phyloP scores from a whole-genome alignment of 2,329 filamentous ascomycete genomes.

The Albifimbria verrucaria region DNA sequence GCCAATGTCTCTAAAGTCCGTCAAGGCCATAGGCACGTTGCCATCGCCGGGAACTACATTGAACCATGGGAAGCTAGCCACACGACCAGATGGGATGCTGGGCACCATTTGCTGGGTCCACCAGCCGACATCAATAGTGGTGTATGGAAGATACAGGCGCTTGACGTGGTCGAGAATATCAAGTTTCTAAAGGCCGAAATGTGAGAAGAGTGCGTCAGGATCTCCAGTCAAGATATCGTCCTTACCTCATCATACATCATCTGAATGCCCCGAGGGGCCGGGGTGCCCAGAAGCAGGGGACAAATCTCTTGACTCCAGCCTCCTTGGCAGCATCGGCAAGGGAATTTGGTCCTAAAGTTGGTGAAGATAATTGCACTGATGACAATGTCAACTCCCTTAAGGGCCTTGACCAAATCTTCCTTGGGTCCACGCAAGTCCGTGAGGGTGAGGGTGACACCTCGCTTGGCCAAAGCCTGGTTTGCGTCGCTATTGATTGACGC shows the following conservation, averaged over 20 bases:
- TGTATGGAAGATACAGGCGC: constrained; percentile 47
- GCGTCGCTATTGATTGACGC: constrained; percentile 44
- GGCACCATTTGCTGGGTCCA: constrained; percentile 48
- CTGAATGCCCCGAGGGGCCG: constrained; percentile 37
- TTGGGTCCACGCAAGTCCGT: constrained; percentile 38
- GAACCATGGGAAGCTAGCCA: constrained; percentile 26
- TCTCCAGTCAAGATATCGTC: too few relatives aligned
- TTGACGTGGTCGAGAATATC: constrained; percentile 46
- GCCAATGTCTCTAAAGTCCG: constrained; percentile 51
- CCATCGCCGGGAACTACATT: constrained; percentile 43
- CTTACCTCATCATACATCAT: constrained; percentile 13
- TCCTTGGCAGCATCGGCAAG: constrained; percentile 45
- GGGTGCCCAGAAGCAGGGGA: constrained; percentile 29
- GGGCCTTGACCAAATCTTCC: constrained; percentile 34
- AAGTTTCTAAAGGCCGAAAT: constrained; percentile 37
- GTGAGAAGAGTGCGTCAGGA: too few relatives aligned
- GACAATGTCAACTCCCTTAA: constrained; percentile 41
- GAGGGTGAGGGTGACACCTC: constrained; percentile 39
- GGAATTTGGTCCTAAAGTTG: constrained; percentile 38
- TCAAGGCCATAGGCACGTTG: constrained; percentile 37
- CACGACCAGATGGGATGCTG: constrained; percentile 21
- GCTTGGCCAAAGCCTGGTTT: constrained; percentile 33
- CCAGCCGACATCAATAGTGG: constrained; percentile 55
- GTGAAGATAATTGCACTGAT: constrained; percentile 38
- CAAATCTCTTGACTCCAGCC: constrained; percentile 48